Base-by-base conservation (phyloP, 345 rosid species). In the Diplotaxis tenuifolia region DNA sequence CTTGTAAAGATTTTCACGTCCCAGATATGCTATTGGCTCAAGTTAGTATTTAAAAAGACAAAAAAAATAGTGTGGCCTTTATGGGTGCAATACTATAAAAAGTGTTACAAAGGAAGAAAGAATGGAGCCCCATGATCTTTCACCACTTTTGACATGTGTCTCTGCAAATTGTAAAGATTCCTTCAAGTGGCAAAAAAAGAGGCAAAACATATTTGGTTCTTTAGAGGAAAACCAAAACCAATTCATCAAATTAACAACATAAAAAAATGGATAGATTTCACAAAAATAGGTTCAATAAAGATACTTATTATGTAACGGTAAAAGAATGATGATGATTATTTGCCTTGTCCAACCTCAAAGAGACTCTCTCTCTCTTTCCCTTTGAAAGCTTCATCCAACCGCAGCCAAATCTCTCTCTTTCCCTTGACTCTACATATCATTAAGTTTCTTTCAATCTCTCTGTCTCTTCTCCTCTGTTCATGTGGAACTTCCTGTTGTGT, bases 401-500 rank as follows among this genome's bases (percentile, higher is more conserved):
- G 76, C 80, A 70, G 21, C 68, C 68, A 74, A 67, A 56, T 18
- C 57, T 54, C 54, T n/a, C n/a, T n/a, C n/a, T n/a, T n/a, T n/a
- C n/a, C n/a, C n/a, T n/a, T n/a, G n/a, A n/a, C n/a, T n/a, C n/a
- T n/a, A n/a, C n/a, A n/a, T n/a, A n/a, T n/a, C n/a, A n/a, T n/a
- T n/a, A n/a, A n/a, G n/a, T n/a, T n/a, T n/a, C n/a, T n/a, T 71
- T 19, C 16, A 6, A 16, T 45, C 52, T 45, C 19, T 47, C 53
- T 47, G n/a, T n/a, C 45, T 8, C 9, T 34, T 11, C 40, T 34
- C 40, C 73, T 57, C 80, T 60, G 72, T 86, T 80, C 38, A 86
- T 79, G 47, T 1, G 29, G 95, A 87, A 50, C 84, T 86, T 1
- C 83, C 87, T 1, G 91, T 84, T 53, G 74, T 71, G 78, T 83